Conservation (phyloP, 2,329 filamentous ascomycete species). For the Epichloe elymi region DNA sequence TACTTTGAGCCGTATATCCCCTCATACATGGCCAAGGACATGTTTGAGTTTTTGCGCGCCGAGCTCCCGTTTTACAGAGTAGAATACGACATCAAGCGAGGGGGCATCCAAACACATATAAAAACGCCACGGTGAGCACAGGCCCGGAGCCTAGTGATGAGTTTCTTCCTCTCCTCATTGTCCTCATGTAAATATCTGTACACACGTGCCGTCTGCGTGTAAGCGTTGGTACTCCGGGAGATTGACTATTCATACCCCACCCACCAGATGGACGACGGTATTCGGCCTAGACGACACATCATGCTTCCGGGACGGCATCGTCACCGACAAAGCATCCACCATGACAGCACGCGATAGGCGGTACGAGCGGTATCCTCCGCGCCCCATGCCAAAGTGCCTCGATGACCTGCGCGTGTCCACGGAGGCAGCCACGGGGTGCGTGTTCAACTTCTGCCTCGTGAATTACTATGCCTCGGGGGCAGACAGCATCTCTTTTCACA, state of each 20-base stretch:
- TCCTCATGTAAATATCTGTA: not conserved
- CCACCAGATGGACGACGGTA: conserved; percentile 35
- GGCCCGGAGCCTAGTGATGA: no score
- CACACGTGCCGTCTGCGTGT: not conserved
- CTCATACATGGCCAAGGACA: conserved; percentile 34
- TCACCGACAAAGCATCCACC: conserved; percentile 31
- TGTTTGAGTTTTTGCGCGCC: conserved; percentile 60
- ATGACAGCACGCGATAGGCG: conserved; percentile 36
- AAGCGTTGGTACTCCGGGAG: not conserved
- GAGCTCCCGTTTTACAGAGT: conserved; percentile 66
- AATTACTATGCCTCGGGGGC: conserved; percentile 72
- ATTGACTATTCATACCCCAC: not conserved
- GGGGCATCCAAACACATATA: conserved; percentile 50
- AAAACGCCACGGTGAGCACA: conserved; percentile 31
- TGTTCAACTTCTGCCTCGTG: conserved; percentile 67
- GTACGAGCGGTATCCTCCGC: conserved; percentile 42
- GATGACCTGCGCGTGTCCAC: conserved; percentile 48
- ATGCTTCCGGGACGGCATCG: conserved; percentile 34
- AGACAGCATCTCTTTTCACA: conserved; percentile 69
- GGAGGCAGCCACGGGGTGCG: conserved; percentile 51
- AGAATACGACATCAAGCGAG: conserved; percentile 57
- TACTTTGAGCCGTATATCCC: conserved; percentile 66
- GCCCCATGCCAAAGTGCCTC: conserved; percentile 59
- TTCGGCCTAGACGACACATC: conserved; percentile 51
- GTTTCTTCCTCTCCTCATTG: no score